Evolutionary conservation across 139 green algal species (phyloP).

Genomic region (Chlorella sorokiniana): DNA sequence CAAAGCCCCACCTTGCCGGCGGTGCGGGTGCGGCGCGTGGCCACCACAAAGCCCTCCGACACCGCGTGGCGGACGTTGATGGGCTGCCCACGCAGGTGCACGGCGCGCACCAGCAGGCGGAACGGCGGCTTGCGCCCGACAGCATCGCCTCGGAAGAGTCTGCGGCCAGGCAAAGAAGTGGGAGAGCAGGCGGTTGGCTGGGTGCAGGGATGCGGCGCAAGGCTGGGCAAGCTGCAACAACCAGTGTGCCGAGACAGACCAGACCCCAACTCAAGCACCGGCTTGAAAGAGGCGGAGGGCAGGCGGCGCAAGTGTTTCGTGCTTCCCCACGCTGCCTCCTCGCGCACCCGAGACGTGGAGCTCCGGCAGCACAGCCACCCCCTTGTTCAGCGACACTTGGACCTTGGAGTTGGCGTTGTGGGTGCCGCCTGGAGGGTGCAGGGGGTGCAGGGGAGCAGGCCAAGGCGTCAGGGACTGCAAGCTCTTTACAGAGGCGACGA

Average conservation of each 20-base stretch:
- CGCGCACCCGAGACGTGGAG: conserved; percentile 38
- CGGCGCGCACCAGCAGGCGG: conserved; percentile 75
- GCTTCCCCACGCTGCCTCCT: background rate
- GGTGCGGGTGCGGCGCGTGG: conserved; percentile 76
- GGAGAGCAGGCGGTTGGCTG: conserved; percentile 63
- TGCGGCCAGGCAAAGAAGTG: no score
- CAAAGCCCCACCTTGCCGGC: conserved; percentile 68
- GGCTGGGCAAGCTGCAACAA: background rate
- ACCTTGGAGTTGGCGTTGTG: conserved; percentile 35
- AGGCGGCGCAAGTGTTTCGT: no score
- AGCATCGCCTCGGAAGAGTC: conserved; percentile 89
- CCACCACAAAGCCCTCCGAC: conserved; percentile 85
- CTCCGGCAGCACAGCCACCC: conserved; percentile 72
- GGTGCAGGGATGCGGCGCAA: background rate
- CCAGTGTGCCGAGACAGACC: no score
- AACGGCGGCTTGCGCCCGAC: conserved; percentile 89
- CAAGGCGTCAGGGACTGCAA: background rate
- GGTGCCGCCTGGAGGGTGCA: background rate
- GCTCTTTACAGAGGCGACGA: background rate
- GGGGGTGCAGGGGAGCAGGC: background rate
- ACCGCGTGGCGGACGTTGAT: conserved; percentile 69
- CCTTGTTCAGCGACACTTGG: conserved; percentile 45
- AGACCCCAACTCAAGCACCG: no score
- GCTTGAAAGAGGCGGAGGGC: no score
- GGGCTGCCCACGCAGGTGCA: conserved; percentile 16